Percentiles rank a stretch among this genome's conserved stretches.
Conservation (phyloP, 208 protist species). For the Trypanosoma mega region DNA sequence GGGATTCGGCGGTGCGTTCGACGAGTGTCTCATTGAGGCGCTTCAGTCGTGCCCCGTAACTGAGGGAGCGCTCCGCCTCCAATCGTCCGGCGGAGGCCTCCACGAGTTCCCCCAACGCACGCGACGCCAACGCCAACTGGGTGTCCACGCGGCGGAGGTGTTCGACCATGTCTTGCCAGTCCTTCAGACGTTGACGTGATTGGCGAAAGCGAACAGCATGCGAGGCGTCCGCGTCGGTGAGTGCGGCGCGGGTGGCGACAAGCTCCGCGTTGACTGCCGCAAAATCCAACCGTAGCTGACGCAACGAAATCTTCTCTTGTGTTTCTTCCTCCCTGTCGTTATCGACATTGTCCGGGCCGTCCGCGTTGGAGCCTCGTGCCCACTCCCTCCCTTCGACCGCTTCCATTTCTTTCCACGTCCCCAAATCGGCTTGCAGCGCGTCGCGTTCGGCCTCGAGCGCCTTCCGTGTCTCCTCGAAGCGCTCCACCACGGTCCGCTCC, state of each 20-base stretch:
- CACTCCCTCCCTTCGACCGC: not conserved
- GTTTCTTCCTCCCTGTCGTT: not conserved
- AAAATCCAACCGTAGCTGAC: constrained; percentile 28
- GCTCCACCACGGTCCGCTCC: constrained; percentile 36
- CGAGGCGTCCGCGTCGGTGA: constrained; percentile 30
- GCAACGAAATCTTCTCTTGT: no score
- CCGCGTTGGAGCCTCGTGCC: constrained; percentile 5
- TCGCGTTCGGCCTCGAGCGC: constrained; percentile 21
- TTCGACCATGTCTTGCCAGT: constrained; percentile 55
- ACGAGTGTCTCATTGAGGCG: constrained; percentile 37
- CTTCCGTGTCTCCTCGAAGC: constrained; percentile 25
- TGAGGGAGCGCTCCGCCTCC: constrained; percentile 17
- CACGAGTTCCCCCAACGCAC: constrained; percentile 32
- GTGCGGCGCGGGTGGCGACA: constrained; percentile 5
- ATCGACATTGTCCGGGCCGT: not conserved
- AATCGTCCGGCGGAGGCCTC: constrained; percentile 33
- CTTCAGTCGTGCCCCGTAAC: constrained; percentile 28
- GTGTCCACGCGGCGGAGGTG: constrained; percentile 26
- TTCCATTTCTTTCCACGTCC: constrained; percentile 5
- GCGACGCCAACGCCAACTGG: constrained; percentile 36
- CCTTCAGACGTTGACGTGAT: constrained; percentile 46
- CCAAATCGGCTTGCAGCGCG: constrained; percentile 21
- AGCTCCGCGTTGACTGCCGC: constrained; percentile 19
- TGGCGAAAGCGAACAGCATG: constrained; percentile 42
- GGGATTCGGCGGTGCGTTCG: constrained; percentile 39